Conservation (phyloP, 2,329 filamentous ascomycete species). For the Ceratocystis cubensis region DNA sequence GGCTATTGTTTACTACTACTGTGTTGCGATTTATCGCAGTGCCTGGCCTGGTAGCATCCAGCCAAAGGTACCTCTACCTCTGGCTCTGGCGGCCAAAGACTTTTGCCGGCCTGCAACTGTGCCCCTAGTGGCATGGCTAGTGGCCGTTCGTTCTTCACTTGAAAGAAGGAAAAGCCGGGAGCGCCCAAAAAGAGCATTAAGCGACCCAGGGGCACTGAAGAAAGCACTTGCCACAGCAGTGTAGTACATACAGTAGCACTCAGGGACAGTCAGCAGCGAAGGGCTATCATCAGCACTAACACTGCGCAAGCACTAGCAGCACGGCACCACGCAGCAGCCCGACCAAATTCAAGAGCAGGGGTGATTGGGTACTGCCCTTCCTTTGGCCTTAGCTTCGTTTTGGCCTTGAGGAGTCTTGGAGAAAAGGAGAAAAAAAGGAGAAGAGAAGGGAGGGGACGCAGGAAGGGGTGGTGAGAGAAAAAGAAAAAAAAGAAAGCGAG, state of each 20-base stretch:
- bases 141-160: background rate
- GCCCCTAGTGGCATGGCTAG: background rate
- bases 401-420: conserved; percentile 2
- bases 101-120: too few relatives aligned
- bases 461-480: background rate
- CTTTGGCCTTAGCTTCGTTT: conserved; percentile 10
- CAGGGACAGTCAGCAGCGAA: too few relatives aligned
- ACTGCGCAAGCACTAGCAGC: background rate
- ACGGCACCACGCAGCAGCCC: background rate
- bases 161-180: conserved; percentile 2
- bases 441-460: background rate
- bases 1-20: too few relatives aligned
- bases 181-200: background rate
- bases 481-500: background rate
- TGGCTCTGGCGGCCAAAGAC: too few relatives aligned
- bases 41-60: too few relatives aligned
- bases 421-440: background rate
- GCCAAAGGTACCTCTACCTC: too few relatives aligned
- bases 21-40: too few relatives aligned
- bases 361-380: background rate
- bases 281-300: background rate
- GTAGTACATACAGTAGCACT: too few relatives aligned
- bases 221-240: too few relatives aligned
- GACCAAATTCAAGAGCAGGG: background rate
- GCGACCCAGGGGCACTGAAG: background rate